Conservation (phyloP, 495 filamentous ascomycete genomes). For the Penicillium roqueforti region DNA sequence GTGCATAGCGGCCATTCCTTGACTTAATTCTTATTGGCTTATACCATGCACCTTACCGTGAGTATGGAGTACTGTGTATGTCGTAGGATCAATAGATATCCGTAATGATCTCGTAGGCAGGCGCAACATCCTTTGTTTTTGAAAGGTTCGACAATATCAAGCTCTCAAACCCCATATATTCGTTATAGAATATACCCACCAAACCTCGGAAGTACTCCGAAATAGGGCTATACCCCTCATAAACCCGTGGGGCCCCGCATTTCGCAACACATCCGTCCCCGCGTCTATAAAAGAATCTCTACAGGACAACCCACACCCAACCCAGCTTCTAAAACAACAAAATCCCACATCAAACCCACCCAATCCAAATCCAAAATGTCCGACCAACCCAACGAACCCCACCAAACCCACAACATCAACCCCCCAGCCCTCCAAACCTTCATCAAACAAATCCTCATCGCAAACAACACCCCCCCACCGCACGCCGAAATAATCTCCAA, state of each 20-base stretch:
- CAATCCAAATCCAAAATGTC: slow-evolving; percentile 13
- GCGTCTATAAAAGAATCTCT: not conserved
- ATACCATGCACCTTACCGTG: too few relatives aligned
- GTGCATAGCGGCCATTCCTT: too few relatives aligned
- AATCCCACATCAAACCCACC: not conserved
- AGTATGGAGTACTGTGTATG: too few relatives aligned
- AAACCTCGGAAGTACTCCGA: too few relatives aligned
- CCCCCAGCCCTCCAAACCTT: slow-evolving; percentile 30
- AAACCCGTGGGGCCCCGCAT: not conserved
- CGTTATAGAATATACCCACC: too few relatives aligned
- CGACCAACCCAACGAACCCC: slow-evolving; percentile 9
- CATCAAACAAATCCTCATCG: slow-evolving; percentile 47
- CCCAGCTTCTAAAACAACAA: not conserved
- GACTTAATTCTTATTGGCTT: too few relatives aligned
- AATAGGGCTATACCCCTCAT: not conserved
- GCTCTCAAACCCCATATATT: too few relatives aligned
- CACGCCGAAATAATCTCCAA: slow-evolving; percentile 57
- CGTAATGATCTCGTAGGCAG: too few relatives aligned
- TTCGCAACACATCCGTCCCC: not conserved
- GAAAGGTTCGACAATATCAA: too few relatives aligned
- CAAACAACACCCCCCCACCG: slow-evolving; percentile 51
- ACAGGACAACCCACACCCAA: not conserved
- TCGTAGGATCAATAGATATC: too few relatives aligned
- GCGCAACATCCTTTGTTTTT: too few relatives aligned
- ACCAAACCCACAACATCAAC: slow-evolving; percentile 28